These are phyloP conservation scores for Miscanthus lutarioriparius DNA, from an alignment of 176 grass and related monocot species.

Conservation along the genomic window DNA sequence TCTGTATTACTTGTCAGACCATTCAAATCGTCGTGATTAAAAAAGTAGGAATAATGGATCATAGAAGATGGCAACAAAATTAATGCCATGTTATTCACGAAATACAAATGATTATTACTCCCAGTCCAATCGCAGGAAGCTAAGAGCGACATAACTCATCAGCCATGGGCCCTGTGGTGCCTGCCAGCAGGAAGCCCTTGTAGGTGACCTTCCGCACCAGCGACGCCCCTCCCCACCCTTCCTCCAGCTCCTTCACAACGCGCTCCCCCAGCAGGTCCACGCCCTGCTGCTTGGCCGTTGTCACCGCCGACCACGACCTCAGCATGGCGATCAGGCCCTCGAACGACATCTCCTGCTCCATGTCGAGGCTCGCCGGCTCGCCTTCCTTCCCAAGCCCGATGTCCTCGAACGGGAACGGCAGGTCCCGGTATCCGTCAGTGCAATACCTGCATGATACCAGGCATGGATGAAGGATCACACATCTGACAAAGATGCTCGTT, in stretches of 20 bases:
- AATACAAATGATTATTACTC: too few relatives aligned
- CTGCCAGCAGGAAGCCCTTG: conserved; percentile 43
- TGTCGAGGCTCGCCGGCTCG: conserved; percentile 12
- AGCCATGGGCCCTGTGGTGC: neutral
- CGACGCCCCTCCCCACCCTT: conserved; percentile 35
- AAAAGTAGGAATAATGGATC: too few relatives aligned
- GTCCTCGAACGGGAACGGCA: conserved; percentile 51
- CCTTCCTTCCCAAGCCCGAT: conserved; percentile 42
- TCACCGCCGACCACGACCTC: conserved; percentile 33
- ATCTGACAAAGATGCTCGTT: neutral
- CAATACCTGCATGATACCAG: neutral
- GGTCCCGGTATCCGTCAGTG: conserved; percentile 12
- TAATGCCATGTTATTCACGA: too few relatives aligned
- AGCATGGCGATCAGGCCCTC: conserved; percentile 29
- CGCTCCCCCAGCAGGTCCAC: conserved; percentile 41
- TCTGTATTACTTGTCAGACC: too few relatives aligned
- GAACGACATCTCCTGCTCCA: conserved; percentile 45
- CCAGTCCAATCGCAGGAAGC: too few relatives aligned
- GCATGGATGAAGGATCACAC: neutral
- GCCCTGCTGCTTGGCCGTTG: conserved; percentile 20
- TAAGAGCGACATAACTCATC: neutral
- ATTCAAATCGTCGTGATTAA: too few relatives aligned
- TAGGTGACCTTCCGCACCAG: conserved; percentile 27
- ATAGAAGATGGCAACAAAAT: too few relatives aligned
- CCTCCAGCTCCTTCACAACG: conserved; percentile 32